A percentile compares a stretch with the other conserved stretches of the same genome.
Evolutionary conservation across 257 asterid species (phyloP).

Genomic region (Henckelia pumila): DNA sequence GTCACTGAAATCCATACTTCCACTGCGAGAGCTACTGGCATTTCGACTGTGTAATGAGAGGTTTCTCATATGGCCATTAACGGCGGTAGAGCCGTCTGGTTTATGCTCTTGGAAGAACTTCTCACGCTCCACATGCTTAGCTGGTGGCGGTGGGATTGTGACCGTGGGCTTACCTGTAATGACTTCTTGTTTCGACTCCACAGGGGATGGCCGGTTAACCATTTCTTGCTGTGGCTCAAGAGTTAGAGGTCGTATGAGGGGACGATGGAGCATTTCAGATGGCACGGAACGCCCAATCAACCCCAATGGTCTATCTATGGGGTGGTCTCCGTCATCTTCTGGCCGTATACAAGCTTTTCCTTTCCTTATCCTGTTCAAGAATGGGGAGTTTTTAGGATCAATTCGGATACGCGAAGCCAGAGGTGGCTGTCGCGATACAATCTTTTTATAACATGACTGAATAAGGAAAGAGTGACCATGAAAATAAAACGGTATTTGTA

Average conservation of each 20-base stretch:
- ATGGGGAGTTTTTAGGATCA: not conserved
- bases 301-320: slow-evolving; percentile 43
- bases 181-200: slow-evolving; percentile 31
- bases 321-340: slow-evolving; percentile 49
- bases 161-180: slow-evolving; percentile 36
- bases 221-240: slow-evolving; percentile 41
- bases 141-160: slow-evolving; percentile 89
- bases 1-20: slow-evolving; percentile 71
- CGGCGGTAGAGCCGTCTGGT: slow-evolving; percentile 46
- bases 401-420: not conserved
- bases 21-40: slow-evolving; percentile 70
- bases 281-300: slow-evolving; percentile 56
- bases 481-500: not conserved
- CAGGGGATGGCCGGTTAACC: slow-evolving; percentile 24
- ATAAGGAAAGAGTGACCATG: not conserved
- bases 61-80: slow-evolving; percentile 54
- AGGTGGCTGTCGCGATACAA: not conserved
- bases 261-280: slow-evolving; percentile 64
- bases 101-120: slow-evolving; percentile 77
- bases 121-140: slow-evolving; percentile 85
- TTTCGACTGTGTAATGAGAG: slow-evolving; percentile 85
- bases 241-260: slow-evolving; percentile 47
- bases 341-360: slow-evolving; percentile 86
- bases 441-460: not conserved
- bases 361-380: slow-evolving; percentile 66